These are phyloP conservation scores for Orbilia ellipsospora DNA, from an alignment of 2,329 filamentous ascomycete genomes.

Conservation along the genomic window DNA sequence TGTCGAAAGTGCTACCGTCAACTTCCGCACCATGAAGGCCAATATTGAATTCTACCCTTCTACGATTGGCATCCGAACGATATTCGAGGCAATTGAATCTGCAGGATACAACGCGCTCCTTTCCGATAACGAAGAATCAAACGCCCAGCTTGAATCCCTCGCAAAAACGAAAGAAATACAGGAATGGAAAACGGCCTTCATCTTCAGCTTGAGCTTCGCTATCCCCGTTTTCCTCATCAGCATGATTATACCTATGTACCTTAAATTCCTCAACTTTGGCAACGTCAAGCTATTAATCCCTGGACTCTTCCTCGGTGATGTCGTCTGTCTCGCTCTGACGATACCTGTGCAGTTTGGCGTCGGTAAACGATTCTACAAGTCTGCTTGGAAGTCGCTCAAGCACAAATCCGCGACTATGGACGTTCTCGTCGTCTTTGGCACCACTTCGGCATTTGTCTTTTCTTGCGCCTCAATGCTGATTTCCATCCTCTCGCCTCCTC, in stretches of 20 bases:
- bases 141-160: conserved; percentile 93
- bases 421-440: conserved; percentile 91
- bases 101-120: conserved; percentile 88
- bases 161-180: conserved; percentile 96
- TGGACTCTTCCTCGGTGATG: conserved; percentile 87
- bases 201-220: conserved; percentile 80
- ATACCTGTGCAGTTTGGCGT: conserved; percentile 97
- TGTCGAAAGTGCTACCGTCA: conserved; percentile 78
- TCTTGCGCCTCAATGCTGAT: conserved; percentile 88
- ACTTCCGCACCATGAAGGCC: conserved; percentile 77
- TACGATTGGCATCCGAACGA: conserved; percentile 78
- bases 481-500: conserved; percentile 78
- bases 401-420: conserved; percentile 97
- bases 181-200: conserved; percentile 87
- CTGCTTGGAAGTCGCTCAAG: conserved; percentile 91
- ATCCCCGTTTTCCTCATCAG: conserved; percentile 89
- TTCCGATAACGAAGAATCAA: conserved; percentile 92
- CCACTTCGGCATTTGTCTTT: conserved; percentile 95
- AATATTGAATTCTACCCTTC: conserved; percentile 78
- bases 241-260: conserved; percentile 92
- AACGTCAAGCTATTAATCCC: conserved; percentile 71
- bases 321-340: conserved; percentile 84
- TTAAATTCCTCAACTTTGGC: conserved; percentile 81
- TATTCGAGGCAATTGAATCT: conserved; percentile 85
- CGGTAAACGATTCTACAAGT: conserved; percentile 90